Evolutionary conservation across 345 rosid species (phyloP).

Genomic region (Linum lewisii): DNA sequence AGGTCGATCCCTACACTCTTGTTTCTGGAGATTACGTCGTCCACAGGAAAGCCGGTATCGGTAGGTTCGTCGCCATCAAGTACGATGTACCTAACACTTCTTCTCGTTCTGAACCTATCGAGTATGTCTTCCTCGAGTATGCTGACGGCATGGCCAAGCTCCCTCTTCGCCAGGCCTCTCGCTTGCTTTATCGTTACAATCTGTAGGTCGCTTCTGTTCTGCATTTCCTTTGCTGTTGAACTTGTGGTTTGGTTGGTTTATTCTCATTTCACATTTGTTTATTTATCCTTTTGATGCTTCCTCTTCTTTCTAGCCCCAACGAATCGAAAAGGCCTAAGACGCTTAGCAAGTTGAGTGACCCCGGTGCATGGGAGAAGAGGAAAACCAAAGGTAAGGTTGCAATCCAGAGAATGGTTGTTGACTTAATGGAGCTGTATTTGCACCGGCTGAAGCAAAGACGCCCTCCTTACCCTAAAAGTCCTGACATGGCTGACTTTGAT

Average conservation of each 20-base stretch:
- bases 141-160: conserved; percentile 98
- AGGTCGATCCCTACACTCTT: conserved; percentile 75
- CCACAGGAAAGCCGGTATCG: conserved; percentile 90
- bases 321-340: conserved; percentile 68
- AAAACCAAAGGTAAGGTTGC: conserved; percentile 94
- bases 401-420: conserved; percentile 95
- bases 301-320: conserved; percentile 52
- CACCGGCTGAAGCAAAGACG: conserved; percentile 83
- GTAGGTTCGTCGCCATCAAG: conserved; percentile 81
- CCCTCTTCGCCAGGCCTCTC: conserved; percentile 81
- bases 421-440: conserved; percentile 91
- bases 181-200: conserved; percentile 79
- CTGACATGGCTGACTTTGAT: conserved; percentile 54
- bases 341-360: conserved; percentile 79
- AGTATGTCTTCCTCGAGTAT: conserved; percentile 78
- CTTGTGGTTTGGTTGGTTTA: not conserved
- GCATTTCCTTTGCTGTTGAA: not conserved
- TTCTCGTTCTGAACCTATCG: conserved; percentile 36
- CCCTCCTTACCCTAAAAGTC: conserved; percentile 61
- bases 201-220: conserved; percentile 39
- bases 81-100: conserved; percentile 58
- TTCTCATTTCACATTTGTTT: conserved; percentile 1
- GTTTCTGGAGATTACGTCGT: conserved; percentile 81
- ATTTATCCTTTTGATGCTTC: not conserved
- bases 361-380: conserved; percentile 76